Percentiles rank a stretch among this genome's conserved stretches.
Conservation (phyloP, 768 basidiomycete genomes). For the Epithele typhae region DNA sequence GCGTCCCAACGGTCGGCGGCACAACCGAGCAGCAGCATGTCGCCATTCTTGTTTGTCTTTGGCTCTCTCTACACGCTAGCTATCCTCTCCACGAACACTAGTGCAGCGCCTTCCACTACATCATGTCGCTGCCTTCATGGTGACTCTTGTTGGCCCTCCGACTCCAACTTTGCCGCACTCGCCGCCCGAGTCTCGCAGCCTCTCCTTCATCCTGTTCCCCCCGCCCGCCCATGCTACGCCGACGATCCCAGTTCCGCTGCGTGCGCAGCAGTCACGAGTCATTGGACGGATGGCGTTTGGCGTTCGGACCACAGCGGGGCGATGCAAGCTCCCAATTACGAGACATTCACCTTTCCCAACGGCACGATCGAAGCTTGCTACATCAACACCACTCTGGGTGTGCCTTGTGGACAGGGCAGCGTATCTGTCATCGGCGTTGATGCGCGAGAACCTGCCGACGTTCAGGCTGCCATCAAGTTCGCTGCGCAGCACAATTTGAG, state of each 20-base stretch:
- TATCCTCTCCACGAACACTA: no score
- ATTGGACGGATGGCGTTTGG: slow-evolving; percentile 34
- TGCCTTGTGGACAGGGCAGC: slow-evolving; percentile 40
- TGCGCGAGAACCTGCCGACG: slow-evolving; percentile 23
- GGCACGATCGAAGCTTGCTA: slow-evolving; percentile 50
- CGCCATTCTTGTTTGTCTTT: no score
- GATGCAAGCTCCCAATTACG: slow-evolving; percentile 31
- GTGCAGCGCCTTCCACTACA: no score
- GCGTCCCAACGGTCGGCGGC: no score
- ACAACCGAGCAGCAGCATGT: no score
- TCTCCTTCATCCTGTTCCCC: no score
- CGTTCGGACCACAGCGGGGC: slow-evolving; percentile 37
- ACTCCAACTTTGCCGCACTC: no score
- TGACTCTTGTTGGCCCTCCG: no score
- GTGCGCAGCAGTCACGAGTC: slow-evolving; percentile 29
- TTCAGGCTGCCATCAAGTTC: slow-evolving; percentile 23
- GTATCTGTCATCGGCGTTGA: slow-evolving; percentile 32
- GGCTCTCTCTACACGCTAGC: no score
- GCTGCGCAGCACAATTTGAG: slow-evolving; percentile 17
- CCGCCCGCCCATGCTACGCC: no score
- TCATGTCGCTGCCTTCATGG: no score
- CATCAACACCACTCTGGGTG: slow-evolving; percentile 36
- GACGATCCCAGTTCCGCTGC: slow-evolving; percentile 25
- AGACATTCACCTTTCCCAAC: slow-evolving; percentile 32
- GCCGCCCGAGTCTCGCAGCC: no score